phyloP scores from a whole-genome alignment of 2,329 filamentous ascomycete species.

The Exophiala sp. region DNA sequence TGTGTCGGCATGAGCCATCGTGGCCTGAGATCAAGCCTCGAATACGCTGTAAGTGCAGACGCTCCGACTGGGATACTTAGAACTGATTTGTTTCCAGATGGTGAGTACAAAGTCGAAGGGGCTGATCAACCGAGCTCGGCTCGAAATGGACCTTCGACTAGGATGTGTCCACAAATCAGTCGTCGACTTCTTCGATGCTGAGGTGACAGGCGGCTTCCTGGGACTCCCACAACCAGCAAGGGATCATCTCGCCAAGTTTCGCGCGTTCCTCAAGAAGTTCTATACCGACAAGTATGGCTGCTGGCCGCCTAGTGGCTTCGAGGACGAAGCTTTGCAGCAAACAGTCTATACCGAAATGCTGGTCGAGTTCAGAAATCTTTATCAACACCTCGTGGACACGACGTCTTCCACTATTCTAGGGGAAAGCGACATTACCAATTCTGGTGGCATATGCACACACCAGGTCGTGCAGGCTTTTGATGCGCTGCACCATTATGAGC shows the following conservation, averaged over 20 bases:
- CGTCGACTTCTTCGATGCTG: constrained; percentile 63
- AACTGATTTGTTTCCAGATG: constrained; percentile 28
- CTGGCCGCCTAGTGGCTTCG: constrained; percentile 57
- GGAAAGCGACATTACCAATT: constrained; percentile 50
- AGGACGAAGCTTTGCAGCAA: constrained; percentile 51
- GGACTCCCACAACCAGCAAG: constrained; percentile 57
- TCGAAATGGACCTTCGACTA: constrained; percentile 62
- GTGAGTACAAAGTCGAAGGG: constrained; percentile 52
- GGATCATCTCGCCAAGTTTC: constrained; percentile 66
- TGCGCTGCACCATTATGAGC: constrained; percentile 50
- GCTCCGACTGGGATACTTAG: neutral
- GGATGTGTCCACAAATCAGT: constrained; percentile 54
- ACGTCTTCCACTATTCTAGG: constrained; percentile 32
- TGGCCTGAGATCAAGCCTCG: constrained; percentile 22
- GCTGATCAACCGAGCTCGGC: constrained; percentile 57
- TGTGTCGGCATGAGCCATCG: constrained; percentile 62
- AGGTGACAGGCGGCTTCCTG: constrained; percentile 61
- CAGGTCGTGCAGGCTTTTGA: constrained; percentile 66
- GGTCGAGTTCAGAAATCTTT: constrained; percentile 64
- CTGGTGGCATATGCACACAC: constrained; percentile 62
- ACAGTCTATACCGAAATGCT: constrained; percentile 57
- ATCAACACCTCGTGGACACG: constrained; percentile 64
- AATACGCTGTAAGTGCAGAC: constrained; percentile 23
- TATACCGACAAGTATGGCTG: constrained; percentile 64
- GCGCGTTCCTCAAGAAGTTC: constrained; percentile 60